Percentiles rank a stretch among this genome's conserved stretches.
Conservation (phyloP, 306 rosid genomes). For the Rosa chinensis region DNA sequence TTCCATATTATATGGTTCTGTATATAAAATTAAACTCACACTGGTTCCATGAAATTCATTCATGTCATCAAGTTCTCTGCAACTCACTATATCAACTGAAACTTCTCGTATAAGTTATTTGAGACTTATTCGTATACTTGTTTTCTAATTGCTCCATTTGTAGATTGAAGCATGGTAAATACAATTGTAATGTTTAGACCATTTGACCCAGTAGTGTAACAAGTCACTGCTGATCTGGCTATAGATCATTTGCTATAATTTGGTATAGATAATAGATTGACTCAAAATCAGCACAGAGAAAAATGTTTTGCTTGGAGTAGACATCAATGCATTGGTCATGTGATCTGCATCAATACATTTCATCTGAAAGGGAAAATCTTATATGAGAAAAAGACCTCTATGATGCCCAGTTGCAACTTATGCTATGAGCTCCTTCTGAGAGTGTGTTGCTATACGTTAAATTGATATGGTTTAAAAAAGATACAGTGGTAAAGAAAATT, state of each 20-base stretch:
- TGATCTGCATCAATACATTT: not conserved
- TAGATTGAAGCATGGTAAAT: not conserved
- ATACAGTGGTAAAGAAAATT: not conserved
- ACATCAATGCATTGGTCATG: not conserved
- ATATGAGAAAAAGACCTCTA: not conserved
- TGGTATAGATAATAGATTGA: not conserved
- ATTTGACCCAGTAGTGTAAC: not conserved
- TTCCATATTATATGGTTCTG: not conserved
- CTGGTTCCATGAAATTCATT: not conserved
- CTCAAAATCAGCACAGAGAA: not conserved
- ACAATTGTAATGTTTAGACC: not conserved
- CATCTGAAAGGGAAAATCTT: not conserved
- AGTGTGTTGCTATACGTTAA: not conserved
- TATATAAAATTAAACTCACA: not conserved
- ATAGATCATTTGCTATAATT: not conserved
- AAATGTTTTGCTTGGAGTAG: not conserved
- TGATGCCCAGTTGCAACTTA: not conserved
- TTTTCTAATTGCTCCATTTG: no score
- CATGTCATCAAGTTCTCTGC: no score
- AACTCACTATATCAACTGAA: no score
- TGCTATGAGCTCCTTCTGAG: not conserved
- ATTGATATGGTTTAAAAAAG: not conserved
- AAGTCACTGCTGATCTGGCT: not conserved
- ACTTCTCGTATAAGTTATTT: no score
- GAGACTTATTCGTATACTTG: no score